These are phyloP conservation scores for Pichia manshurica DNA, from an alignment of 805 yeast species.

Conservation along the genomic window DNA sequence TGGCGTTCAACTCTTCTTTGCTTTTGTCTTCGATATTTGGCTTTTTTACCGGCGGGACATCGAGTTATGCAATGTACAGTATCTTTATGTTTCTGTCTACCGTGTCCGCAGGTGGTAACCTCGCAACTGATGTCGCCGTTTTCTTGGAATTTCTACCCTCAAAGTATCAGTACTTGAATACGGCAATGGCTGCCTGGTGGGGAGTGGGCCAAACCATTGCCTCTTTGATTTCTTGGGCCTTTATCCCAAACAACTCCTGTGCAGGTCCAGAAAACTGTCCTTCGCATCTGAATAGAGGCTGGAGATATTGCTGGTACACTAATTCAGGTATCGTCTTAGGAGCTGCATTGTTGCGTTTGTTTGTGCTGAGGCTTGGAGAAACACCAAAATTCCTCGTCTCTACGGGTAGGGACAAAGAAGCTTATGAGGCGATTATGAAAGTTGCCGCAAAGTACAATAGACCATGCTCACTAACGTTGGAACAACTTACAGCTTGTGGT, in stretches of 20 bases:
- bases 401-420: conserved; percentile 46
- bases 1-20: conserved; percentile 47
- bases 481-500: conserved; percentile 42
- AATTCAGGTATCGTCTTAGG: conserved; percentile 48
- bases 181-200: conserved; percentile 57
- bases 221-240: conserved; percentile 49
- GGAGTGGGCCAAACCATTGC: conserved; percentile 57
- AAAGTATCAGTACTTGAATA: conserved; percentile 44
- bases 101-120: conserved; percentile 52
- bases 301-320: conserved; percentile 54
- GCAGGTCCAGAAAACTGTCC: conserved; percentile 38
- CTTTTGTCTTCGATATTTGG: conserved; percentile 44
- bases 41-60: conserved; percentile 49
- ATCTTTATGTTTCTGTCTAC: conserved; percentile 41
- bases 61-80: conserved; percentile 44
- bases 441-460: conserved; percentile 44
- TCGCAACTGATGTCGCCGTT: conserved; percentile 49
- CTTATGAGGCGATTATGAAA: conserved; percentile 37
- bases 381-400: conserved; percentile 52
- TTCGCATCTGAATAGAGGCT: conserved; percentile 46
- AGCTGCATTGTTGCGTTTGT: conserved; percentile 43
- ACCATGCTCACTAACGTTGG: conserved; percentile 37
- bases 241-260: conserved; percentile 47
- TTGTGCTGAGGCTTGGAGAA: conserved; percentile 42
- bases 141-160: conserved; percentile 50